Evolutionary conservation across 2,329 filamentous ascomycete genomes (phyloP).

Genomic region (Neoarthrinium moseri): DNA sequence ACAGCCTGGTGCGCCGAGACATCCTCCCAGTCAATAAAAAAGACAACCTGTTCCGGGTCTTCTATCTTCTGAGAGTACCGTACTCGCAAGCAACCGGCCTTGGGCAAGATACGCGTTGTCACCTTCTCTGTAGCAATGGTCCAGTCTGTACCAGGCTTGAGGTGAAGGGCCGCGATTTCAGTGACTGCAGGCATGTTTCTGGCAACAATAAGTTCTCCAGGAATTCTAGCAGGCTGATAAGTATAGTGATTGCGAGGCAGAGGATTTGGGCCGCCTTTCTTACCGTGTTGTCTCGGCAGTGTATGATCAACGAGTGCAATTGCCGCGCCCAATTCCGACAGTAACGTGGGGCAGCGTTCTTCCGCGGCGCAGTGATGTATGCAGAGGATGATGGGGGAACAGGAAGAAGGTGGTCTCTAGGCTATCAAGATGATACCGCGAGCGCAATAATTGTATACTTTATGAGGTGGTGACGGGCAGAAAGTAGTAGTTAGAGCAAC

Average conservation of each 20-base stretch:
- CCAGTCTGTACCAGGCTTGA: slow-evolving; percentile 13
- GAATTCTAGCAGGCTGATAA: neutral
- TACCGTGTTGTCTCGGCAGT: no score
- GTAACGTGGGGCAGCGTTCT: no score
- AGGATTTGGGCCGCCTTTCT: neutral
- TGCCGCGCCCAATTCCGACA: no score
- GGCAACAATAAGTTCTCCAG: neutral
- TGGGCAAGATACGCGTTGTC: slow-evolving; percentile 12
- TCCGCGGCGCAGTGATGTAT: no score
- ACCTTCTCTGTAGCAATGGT: slow-evolving; percentile 2
- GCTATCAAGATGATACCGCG: no score
- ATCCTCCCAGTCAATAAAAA: slow-evolving; percentile 24
- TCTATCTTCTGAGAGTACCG: slow-evolving; percentile 15
- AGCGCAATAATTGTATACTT: no score
- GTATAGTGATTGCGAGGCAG: neutral
- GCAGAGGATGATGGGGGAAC: no score
- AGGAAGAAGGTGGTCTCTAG: no score
- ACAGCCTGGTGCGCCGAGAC: slow-evolving; percentile 18
- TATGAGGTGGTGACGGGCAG: no score
- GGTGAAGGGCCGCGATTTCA: slow-evolving; percentile 17
- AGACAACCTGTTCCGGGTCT: slow-evolving; percentile 10
- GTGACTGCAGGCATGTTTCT: slow-evolving; percentile 23
- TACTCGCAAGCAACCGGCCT: slow-evolving; percentile 19
- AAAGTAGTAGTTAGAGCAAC: no score
- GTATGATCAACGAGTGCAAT: no score